phyloP scores from a whole-genome alignment of 148 eudicot species.

The Persicaria tinctoria region DNA sequence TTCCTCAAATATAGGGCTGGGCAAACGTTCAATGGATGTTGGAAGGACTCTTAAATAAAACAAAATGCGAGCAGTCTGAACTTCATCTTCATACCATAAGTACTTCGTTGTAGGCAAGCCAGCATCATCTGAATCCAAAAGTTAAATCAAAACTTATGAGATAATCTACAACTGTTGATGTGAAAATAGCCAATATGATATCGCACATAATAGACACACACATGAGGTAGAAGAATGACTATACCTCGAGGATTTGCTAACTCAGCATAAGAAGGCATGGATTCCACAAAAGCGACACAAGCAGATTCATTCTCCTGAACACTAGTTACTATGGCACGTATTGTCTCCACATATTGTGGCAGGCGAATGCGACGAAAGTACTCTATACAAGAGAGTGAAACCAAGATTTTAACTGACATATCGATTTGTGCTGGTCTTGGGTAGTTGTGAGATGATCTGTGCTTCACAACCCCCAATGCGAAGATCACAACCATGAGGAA shows the following conservation, averaged over 20 bases:
- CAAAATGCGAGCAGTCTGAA: constrained; percentile 80
- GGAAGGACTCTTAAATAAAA: constrained; percentile 84
- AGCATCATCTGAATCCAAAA: constrained; percentile 35
- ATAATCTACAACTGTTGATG: background rate
- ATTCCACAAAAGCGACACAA: constrained; percentile 61
- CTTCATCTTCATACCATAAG: constrained; percentile 73
- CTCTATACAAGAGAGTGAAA: constrained; percentile 84
- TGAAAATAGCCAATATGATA: background rate
- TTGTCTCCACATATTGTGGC: constrained; percentile 85
- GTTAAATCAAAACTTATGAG: background rate
- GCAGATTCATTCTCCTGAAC: constrained; percentile 71
- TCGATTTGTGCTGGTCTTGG: constrained; percentile 37
- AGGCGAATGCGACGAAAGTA: constrained; percentile 79
- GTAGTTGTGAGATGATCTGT: constrained; percentile 35
- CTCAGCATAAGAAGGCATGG: constrained; percentile 69
- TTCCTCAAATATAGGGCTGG: constrained; percentile 48
- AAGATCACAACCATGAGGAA: constrained; percentile 92
- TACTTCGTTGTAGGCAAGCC: constrained; percentile 34
- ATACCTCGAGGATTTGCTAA: constrained; percentile 61
- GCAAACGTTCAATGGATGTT: constrained; percentile 62
- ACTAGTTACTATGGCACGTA: constrained; percentile 44
- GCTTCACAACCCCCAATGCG: constrained; percentile 79
- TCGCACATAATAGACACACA: background rate
- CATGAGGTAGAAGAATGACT: background rate
- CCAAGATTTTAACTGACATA: constrained; percentile 57